These are phyloP conservation scores for Beauveria sp. DNA, from an alignment of 2,329 filamentous ascomycete species.

Conservation along the genomic window DNA sequence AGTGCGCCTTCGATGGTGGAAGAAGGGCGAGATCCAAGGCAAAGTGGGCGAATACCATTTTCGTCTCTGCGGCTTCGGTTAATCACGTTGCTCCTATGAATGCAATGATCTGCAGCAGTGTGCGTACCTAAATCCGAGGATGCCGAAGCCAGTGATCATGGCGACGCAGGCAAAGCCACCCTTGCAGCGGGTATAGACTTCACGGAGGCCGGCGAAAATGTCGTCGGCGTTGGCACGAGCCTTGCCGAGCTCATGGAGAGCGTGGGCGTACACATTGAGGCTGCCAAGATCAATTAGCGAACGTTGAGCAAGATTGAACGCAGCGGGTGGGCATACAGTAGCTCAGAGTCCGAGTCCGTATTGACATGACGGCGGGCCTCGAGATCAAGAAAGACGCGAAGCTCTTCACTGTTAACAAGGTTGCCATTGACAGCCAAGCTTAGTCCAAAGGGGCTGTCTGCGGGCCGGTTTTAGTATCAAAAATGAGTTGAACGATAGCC, in stretches of 20 bases:
- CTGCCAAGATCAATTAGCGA: slow-evolving; percentile 15
- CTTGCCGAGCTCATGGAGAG: slow-evolving; percentile 73
- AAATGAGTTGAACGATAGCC: not conserved
- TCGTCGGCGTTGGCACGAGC: slow-evolving; percentile 71
- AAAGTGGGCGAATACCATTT: slow-evolving; percentile 73
- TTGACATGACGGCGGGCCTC: slow-evolving; percentile 83
- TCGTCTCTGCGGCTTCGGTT: slow-evolving; percentile 36
- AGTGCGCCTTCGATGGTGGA: slow-evolving; percentile 51
- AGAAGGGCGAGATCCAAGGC: slow-evolving; percentile 67
- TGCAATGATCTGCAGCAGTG: too few species aligned
- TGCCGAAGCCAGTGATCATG: slow-evolving; percentile 74
- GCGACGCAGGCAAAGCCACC: slow-evolving; percentile 75
- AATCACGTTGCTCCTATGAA: slow-evolving; percentile 30
- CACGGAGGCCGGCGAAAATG: slow-evolving; percentile 62
- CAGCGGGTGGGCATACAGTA: slow-evolving; percentile 40
- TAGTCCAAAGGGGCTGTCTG: slow-evolving; percentile 54
- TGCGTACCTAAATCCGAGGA: slow-evolving; percentile 61
- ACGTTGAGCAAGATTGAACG: not conserved
- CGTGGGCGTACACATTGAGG: slow-evolving; percentile 81
- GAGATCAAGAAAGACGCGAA: slow-evolving; percentile 64
- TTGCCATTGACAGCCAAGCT: slow-evolving; percentile 83
- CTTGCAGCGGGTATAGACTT: slow-evolving; percentile 65
- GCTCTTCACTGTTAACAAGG: slow-evolving; percentile 65
- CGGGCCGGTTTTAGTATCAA: not conserved
- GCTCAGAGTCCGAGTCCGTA: slow-evolving; percentile 79